Conservation (phyloP, 805 yeast genomes). For the Yarrowia sp. region DNA sequence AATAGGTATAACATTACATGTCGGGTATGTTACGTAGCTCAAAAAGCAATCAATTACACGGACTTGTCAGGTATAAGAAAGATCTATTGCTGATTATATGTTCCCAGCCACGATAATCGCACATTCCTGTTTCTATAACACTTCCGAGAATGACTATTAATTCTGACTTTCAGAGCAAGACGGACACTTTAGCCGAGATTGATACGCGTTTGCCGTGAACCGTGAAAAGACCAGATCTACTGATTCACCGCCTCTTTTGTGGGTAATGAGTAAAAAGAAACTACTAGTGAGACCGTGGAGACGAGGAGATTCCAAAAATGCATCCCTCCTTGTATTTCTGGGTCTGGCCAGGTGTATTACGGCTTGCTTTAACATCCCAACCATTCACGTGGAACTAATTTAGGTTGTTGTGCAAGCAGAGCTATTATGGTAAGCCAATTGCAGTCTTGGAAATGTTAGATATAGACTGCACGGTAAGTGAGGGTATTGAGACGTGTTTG, state of each 20-base stretch:
- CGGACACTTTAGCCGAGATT: constrained; percentile 1
- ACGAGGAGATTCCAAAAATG: neutral
- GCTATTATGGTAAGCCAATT: neutral
- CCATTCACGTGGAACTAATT: neutral
- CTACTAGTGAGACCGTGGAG: neutral
- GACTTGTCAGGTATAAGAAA: no score
- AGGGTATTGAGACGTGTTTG: neutral
- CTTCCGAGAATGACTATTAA: neutral
- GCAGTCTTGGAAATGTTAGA: neutral
- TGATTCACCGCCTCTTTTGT: neutral
- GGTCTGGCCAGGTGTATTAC: no score
- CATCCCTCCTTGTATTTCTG: no score
- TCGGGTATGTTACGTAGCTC: no score
- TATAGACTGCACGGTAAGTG: neutral
- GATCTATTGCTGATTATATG: no score
- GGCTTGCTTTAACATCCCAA: neutral
- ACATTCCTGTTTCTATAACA: no score
- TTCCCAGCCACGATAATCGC: no score
- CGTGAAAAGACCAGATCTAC: neutral
- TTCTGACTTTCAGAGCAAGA: neutral
- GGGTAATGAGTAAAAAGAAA: neutral
- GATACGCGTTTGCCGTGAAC: neutral
- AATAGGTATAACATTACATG: no score
- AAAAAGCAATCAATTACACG: no score
- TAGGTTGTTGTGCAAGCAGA: neutral